Percentiles rank a stretch among this genome's conserved stretches.
These are phyloP conservation scores for Francoa sonchifolia DNA, from an alignment of 441 rosid species.

Conservation along the genomic window DNA sequence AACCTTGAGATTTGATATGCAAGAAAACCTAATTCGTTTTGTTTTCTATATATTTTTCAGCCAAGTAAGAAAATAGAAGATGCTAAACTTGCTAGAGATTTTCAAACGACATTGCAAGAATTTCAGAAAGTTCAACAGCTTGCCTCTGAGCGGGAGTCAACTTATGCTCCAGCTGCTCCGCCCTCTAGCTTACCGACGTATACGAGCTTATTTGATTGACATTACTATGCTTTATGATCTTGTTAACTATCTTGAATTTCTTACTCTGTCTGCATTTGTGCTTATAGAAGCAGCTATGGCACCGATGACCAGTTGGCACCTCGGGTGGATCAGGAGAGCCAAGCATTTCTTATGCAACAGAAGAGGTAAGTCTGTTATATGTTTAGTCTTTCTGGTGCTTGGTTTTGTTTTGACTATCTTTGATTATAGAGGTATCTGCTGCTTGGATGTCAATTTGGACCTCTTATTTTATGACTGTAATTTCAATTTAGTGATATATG, in stretches of 20 bases:
- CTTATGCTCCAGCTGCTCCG: constrained; percentile 36
- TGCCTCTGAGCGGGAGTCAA: constrained; percentile 56
- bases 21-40: background rate
- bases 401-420: background rate
- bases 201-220: background rate
- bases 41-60: constrained; percentile 12
- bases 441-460: background rate
- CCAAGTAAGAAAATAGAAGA: constrained; percentile 50
- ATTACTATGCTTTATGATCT: background rate
- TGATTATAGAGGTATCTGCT: background rate
- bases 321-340: constrained; percentile 23
- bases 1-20: no score
- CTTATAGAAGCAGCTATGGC: constrained; percentile 22
- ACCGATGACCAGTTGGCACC: constrained; percentile 21
- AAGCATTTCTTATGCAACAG: constrained; percentile 39
- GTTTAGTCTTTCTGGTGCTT: constrained; percentile 1
- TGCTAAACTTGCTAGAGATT: constrained; percentile 66
- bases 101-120: constrained; percentile 43
- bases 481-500: no score
- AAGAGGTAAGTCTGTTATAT: constrained; percentile 26
- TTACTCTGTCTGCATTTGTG: background rate
- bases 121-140: constrained; percentile 62
- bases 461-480: background rate
- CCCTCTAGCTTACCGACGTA: constrained; percentile 26
- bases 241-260: background rate